Percentiles rank a stretch among this genome's conserved stretches.
phyloP scores from a whole-genome alignment of 2,329 filamentous ascomycete species.

The Trichoderma atrobrunneum region DNA sequence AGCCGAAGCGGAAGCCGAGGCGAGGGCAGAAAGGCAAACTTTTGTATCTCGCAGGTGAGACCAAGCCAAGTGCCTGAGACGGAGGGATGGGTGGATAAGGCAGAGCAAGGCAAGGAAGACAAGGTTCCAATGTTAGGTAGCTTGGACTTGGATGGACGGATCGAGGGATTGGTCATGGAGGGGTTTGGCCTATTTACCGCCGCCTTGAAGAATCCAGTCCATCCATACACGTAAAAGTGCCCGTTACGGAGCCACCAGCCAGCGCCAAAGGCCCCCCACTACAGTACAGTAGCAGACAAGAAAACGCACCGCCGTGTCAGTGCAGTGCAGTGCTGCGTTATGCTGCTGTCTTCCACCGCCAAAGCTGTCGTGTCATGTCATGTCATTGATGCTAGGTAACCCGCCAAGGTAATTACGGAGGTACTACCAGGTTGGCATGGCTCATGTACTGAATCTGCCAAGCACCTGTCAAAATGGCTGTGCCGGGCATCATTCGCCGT shows the following conservation, averaged over 20 bases:
- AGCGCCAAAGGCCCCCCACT: not conserved
- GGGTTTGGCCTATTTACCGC: conserved; percentile 15
- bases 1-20: conserved; percentile 9
- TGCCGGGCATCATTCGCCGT: not conserved
- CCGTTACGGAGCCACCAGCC: not conserved
- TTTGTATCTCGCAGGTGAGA: conserved; percentile 6
- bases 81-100: conserved; percentile 14
- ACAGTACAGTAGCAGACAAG: not conserved
- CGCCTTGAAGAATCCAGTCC: not conserved
- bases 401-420: not conserved
- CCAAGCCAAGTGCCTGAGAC: conserved; percentile 9
- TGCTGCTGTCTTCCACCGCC: not conserved
- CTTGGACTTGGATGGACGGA: not conserved
- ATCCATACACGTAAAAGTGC: not conserved
- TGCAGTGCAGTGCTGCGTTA: not conserved
- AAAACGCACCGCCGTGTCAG: not conserved
- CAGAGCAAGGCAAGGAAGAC: not conserved
- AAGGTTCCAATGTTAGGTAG: not conserved
- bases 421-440: not conserved
- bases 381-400: not conserved
- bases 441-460: not conserved
- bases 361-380: not conserved
- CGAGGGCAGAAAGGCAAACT: not conserved
- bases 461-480: not conserved
- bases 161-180: conserved; percentile 14